phyloP scores from a whole-genome alignment of 148 eudicot species.

The Dianthus caryophyllus region DNA sequence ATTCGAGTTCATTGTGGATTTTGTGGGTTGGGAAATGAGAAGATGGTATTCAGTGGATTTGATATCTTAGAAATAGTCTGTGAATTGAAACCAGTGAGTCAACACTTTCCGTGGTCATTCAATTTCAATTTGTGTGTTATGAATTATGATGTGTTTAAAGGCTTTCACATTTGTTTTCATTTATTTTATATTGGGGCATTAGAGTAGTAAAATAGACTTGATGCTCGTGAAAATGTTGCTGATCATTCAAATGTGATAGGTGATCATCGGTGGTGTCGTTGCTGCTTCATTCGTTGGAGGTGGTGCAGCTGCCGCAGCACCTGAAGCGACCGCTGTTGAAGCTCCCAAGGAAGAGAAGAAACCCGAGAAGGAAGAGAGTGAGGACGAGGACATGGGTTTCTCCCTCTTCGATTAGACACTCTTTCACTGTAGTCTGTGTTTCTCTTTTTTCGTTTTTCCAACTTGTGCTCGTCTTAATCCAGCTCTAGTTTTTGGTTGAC shows the following conservation, averaged over 20 bases:
- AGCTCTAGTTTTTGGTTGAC: conserved; percentile 9
- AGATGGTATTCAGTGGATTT: too few species aligned
- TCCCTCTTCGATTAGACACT: conserved; percentile 64
- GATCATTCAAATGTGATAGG: conserved; percentile 32
- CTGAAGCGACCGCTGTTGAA: conserved; percentile 59
- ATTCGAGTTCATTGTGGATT: too few species aligned
- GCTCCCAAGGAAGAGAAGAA: conserved; percentile 71
- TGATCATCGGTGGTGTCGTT: conserved; percentile 64
- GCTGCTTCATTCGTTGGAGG: conserved; percentile 47
- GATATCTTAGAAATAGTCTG: too few species aligned
- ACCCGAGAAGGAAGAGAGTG: conserved; percentile 68
- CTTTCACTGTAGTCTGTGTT: neutral
- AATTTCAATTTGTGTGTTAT: too few species aligned
- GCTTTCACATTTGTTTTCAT: too few species aligned
- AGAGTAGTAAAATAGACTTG: too few species aligned
- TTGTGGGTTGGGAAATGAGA: too few species aligned
- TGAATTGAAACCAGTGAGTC: too few species aligned
- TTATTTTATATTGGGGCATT: too few species aligned
- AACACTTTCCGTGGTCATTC: too few species aligned
- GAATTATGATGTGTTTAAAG: too few species aligned
- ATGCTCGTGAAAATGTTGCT: neutral
- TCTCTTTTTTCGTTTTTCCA: neutral
- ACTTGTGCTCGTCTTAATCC: neutral
- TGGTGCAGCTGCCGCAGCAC: conserved; percentile 56
- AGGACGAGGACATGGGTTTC: conserved; percentile 76